Evolutionary conservation across 2,329 filamentous ascomycete species (phyloP), one percentile per base, ranked within the genome.

Genomic region (Diaporthe nobilis): DNA sequence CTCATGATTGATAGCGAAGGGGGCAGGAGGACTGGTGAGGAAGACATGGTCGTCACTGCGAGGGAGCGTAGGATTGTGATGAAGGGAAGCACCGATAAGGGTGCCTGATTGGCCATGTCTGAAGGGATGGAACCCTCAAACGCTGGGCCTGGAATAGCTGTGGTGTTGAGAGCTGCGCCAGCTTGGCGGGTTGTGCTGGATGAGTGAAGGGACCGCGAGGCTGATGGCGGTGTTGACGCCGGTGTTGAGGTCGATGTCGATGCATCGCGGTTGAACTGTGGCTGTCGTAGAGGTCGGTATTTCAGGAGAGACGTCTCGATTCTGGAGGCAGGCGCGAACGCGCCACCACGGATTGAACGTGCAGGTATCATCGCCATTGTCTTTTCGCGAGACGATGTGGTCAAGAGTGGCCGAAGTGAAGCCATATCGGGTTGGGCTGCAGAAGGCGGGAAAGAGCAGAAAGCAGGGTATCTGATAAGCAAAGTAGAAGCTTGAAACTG

Each of bases 1-100:
- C 88, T 90, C 85, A 97, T 93, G 75, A 94, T 83, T 72, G 88
- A 88, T 63, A 97, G 87, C 10, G 93, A 95, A 0, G 94, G 92
- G 2, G 87, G 86, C 2, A 98, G 90, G 6, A 98, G 90, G 6
- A 93, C 28, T 2, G 87, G 91, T 1, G 93, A 94, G 1, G 92
- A 94, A 0, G 94, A 95, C 77, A 95, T 89, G 49, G 89, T 88
- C 8, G 90, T 93, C 72, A 93, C 94, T 78, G 91, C 87, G 74
- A 94, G 89, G 12, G 93, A 94, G 76, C 94, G 92, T 25, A 95
- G 83, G 51, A 96, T 87, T 75, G 90, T 91, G 75, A 86, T 87
- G 4, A 94, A 85, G 0, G 94, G 93, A 49, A 95, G 87, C 55
- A 94, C 88, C 0, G 92, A 90, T 31, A 95, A 87, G 2, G 92